A percentile compares a stretch with the other conserved stretches of the same genome.
phyloP scores from a whole-genome alignment of 345 rosid species.

The Eucalyptus tenuipes region DNA sequence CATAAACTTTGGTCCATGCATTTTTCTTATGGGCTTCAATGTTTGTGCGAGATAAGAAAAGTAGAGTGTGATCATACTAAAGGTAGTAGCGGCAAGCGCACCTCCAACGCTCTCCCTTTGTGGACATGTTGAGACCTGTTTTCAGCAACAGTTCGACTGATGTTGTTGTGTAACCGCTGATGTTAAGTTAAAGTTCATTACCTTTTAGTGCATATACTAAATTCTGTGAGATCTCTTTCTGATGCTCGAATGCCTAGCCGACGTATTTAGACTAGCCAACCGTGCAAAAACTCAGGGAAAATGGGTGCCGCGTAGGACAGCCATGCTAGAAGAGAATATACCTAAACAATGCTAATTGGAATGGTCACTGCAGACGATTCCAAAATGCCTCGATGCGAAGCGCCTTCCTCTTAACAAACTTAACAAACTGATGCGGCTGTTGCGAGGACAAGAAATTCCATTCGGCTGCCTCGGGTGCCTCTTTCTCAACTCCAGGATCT shows the following conservation, averaged over 20 bases:
- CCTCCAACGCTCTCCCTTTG: neutral
- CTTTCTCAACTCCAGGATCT: conserved; percentile 29
- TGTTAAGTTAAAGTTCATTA: neutral
- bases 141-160: neutral
- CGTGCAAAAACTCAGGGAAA: neutral
- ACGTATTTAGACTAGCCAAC: neutral
- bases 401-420: neutral
- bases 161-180: neutral
- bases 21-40: conserved; percentile 63
- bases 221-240: neutral
- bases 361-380: neutral
- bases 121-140: neutral
- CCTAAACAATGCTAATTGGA: neutral
- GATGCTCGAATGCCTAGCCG: neutral
- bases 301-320: neutral
- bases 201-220: neutral
- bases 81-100: neutral
- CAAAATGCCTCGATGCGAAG: neutral
- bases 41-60: conserved; percentile 32
- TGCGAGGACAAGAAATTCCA: neutral
- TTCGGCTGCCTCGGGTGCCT: conserved; percentile 7
- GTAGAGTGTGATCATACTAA: neutral
- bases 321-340: neutral
- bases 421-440: neutral
- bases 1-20: conserved; percentile 59